Percentiles rank a stretch among this genome's conserved stretches.
These are phyloP conservation scores for Boletus patriciae DNA, from an alignment of 768 basidiomycete genomes.

Conservation along the genomic window DNA sequence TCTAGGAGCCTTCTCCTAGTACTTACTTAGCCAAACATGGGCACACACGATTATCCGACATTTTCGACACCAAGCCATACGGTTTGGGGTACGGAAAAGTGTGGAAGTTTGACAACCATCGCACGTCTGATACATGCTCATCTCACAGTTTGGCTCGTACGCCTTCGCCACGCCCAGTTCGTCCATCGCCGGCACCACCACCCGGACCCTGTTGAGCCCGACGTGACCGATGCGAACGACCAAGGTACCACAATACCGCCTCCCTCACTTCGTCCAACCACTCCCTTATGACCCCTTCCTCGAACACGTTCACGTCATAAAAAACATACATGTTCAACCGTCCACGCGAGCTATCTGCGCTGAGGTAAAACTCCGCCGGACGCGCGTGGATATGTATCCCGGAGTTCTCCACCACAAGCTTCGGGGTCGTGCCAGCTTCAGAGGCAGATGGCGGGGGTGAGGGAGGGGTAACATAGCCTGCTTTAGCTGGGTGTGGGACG, in stretches of 20 bases:
- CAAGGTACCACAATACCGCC: conserved; percentile 35
- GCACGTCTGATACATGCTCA: background rate
- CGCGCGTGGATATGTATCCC: conserved; percentile 39
- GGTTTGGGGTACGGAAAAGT: too few species aligned
- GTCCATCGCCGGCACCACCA: background rate
- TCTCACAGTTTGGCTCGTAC: background rate
- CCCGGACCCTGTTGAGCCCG: too few species aligned
- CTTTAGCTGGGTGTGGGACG: conserved; percentile 13
- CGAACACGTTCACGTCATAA: conserved; percentile 50
- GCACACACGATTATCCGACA: too few species aligned
- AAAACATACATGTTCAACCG: conserved; percentile 35
- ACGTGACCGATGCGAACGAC: conserved; percentile 1
- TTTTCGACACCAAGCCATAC: too few species aligned
- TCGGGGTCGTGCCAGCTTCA: conserved; percentile 1
- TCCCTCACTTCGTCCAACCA: conserved; percentile 48
- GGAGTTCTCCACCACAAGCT: conserved; percentile 6
- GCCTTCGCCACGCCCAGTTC: background rate
- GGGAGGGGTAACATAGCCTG: conserved; percentile 3
- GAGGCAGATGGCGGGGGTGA: background rate
- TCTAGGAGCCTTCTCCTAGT: too few species aligned
- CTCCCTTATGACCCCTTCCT: conserved; percentile 40
- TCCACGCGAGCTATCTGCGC: conserved; percentile 36
- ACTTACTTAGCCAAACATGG: too few species aligned
- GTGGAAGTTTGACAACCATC: too few species aligned
- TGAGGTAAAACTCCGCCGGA: conserved; percentile 46